A percentile compares a stretch with the other conserved stretches of the same genome.
These are phyloP conservation scores for Aureobasidium leucospermi DNA, from an alignment of 2,329 filamentous ascomycete species.

Conservation along the genomic window DNA sequence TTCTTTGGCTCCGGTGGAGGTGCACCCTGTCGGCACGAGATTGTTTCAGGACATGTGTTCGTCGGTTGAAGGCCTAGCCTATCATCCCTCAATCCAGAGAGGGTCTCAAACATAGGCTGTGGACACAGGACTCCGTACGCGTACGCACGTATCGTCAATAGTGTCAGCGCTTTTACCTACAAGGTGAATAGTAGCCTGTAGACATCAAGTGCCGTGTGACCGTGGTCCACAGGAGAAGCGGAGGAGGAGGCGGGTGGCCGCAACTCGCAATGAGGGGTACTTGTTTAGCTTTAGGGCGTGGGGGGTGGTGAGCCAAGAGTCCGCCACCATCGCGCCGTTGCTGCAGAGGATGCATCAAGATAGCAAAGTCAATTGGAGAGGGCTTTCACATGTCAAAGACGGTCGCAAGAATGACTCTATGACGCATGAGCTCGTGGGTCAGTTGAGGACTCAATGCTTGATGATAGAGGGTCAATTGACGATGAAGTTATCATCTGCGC, in stretches of 20 bases:
- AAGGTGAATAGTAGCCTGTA: background rate
- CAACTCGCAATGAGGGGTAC: conserved; percentile 6
- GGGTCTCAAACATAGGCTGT: background rate
- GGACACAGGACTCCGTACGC: background rate
- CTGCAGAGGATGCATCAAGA: conserved; percentile 6
- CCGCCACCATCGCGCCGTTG: conserved; percentile 11
- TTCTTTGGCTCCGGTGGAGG: background rate
- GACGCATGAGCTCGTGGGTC: conserved; percentile 2
- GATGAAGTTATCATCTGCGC: background rate
- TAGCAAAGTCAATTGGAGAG: conserved; percentile 10
- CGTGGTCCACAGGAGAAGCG: background rate
- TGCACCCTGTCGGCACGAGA: background rate
- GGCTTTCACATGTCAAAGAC: conserved; percentile 8
- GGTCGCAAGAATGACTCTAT: conserved; percentile 1
- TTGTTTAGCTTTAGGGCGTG: background rate
- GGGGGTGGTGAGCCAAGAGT: background rate
- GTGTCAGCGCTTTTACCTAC: background rate
- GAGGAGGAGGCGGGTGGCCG: conserved; percentile 2
- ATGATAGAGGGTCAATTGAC: conserved; percentile 4
- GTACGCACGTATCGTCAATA: conserved; percentile 1
- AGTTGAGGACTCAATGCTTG: background rate
- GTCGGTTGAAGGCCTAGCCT: background rate
- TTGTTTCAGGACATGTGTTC: conserved; percentile 3
- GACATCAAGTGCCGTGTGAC: conserved; percentile 8
- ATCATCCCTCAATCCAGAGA: background rate